These are phyloP conservation scores for Gynandropsis gynandra DNA, from an alignment of 345 rosid species.

Conservation along the genomic window DNA sequence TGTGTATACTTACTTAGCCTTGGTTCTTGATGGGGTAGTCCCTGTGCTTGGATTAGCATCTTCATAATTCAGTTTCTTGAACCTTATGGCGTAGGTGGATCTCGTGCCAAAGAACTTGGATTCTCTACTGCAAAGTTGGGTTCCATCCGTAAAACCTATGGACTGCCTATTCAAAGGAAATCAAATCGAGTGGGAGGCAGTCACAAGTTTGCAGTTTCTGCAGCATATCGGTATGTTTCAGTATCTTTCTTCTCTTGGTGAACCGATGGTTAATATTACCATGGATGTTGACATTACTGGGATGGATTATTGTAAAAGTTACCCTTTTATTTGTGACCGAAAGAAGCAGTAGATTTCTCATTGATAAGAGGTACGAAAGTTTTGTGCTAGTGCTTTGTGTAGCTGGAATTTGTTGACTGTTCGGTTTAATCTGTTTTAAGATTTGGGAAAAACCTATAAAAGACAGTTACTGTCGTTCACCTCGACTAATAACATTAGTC, in stretches of 20 bases:
- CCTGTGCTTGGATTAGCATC: too few species aligned
- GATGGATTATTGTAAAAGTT: background rate
- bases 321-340: background rate
- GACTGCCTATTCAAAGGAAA: slow-evolving; percentile 37
- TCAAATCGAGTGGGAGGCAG: slow-evolving; percentile 20
- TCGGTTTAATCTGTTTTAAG: background rate
- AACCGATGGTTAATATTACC: background rate
- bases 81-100: slow-evolving; percentile 35
- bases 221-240: slow-evolving; percentile 44
- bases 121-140: slow-evolving; percentile 36
- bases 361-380: too few species aligned
- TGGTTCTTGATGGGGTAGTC: too few species aligned
- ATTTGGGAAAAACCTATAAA: background rate
- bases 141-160: slow-evolving; percentile 32
- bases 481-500: background rate
- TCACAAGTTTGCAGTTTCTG: slow-evolving; percentile 43
- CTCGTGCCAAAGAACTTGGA: slow-evolving; percentile 32
- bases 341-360: background rate
- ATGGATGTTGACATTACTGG: background rate
- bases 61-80: slow-evolving; percentile 11
- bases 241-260: background rate
- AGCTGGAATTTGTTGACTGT: too few species aligned
- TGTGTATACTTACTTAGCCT: background rate
- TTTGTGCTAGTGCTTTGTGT: too few species aligned
- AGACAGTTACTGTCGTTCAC: too few species aligned